Evolutionary conservation across 306 rosid species (phyloP).

Genomic region (Coriaria nepalensis): DNA sequence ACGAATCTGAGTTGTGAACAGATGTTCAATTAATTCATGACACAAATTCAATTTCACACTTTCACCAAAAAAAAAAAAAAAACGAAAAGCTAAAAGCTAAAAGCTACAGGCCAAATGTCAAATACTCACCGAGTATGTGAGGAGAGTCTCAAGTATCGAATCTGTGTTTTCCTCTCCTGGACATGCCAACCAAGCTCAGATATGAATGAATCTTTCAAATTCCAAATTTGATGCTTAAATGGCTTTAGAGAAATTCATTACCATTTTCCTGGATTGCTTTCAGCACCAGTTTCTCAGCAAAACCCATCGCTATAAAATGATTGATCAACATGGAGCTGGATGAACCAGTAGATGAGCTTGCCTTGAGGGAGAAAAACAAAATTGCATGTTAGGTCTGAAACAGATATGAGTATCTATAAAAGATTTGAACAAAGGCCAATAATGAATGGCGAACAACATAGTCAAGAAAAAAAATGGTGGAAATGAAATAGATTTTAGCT

Average conservation of each 20-base stretch:
- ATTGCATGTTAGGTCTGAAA: conserved; percentile 15
- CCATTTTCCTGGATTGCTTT: conserved; percentile 74
- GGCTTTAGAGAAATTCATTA: conserved; percentile 16
- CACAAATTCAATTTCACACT: background rate
- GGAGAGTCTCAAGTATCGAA: conserved; percentile 62
- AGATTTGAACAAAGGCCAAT: background rate
- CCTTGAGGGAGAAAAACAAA: conserved; percentile 30
- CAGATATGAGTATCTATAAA: background rate
- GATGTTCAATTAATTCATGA: conserved; percentile 1
- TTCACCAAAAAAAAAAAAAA: background rate
- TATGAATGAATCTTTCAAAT: conserved; percentile 10
- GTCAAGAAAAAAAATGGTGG: background rate
- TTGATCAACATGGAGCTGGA: conserved; percentile 55
- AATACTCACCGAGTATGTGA: conserved; percentile 53
- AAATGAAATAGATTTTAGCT: background rate
- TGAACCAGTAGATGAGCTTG: conserved; percentile 48
- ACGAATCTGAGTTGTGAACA: background rate
- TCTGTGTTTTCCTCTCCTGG: conserved; percentile 70
- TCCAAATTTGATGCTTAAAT: background rate
- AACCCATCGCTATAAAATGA: conserved; percentile 68
- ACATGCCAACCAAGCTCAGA: conserved; percentile 23
- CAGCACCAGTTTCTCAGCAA: conserved; percentile 49
- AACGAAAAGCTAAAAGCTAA: background rate
- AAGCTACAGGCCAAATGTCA: too few species aligned
- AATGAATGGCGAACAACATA: too few species aligned